Conservation (phyloP, 176 grass and related monocot species). For the Panicum miliaceum region DNA sequence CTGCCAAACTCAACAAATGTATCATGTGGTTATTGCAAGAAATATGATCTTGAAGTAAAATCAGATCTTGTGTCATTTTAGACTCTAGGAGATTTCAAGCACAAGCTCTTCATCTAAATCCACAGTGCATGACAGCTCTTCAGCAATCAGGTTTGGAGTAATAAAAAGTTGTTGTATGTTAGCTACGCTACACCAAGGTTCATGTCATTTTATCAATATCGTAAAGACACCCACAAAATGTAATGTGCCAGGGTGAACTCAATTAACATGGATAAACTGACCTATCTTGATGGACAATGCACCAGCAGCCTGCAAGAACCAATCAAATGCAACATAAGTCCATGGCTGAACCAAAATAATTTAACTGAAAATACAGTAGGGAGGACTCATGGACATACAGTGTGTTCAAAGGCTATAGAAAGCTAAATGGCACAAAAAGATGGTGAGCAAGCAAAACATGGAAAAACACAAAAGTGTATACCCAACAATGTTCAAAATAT, state of each 20-base stretch:
- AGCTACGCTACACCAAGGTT: not conserved
- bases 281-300: constrained; percentile 95
- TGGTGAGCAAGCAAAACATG: not conserved
- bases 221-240: constrained; percentile 10
- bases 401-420: not conserved
- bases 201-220: constrained; percentile 14
- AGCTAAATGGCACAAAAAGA: not conserved
- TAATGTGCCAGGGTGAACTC: not conserved
- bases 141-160: constrained; percentile 5
- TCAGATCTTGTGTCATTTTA: constrained; percentile 11
- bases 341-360: constrained; percentile 19
- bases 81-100: not conserved
- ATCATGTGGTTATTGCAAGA: constrained; percentile 14
- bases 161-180: not conserved
- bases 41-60: not conserved
- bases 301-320: constrained; percentile 88
- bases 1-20: constrained; percentile 51
- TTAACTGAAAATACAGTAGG: not conserved
- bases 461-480: not conserved
- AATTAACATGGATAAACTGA: constrained; percentile 51
- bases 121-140: not conserved
- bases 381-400: not conserved
- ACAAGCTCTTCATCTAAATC: not conserved
- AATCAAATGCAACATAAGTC: constrained; percentile 55
- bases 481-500: not conserved